phyloP scores from a whole-genome alignment of 495 filamentous ascomycete genomes.

The Margaritispora aquatica region DNA sequence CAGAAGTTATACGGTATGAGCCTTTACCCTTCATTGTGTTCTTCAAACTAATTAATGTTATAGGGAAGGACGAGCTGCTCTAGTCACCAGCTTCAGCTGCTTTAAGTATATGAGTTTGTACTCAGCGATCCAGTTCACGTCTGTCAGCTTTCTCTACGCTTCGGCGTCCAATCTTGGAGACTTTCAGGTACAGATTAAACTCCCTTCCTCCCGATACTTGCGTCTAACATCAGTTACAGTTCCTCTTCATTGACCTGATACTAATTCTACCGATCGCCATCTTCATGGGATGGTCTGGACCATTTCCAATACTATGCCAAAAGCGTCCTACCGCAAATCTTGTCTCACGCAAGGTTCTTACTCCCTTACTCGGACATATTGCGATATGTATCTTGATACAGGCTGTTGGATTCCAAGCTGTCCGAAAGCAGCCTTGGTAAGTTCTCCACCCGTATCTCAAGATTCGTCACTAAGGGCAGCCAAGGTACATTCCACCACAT shows the following conservation, averaged over 20 bases:
- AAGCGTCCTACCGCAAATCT: conserved; percentile 91
- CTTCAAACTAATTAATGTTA: background rate
- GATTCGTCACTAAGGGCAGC: background rate
- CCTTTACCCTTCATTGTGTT: background rate
- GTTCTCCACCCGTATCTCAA: background rate
- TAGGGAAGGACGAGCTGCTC: conserved; percentile 85
- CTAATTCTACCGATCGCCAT: conserved; percentile 95
- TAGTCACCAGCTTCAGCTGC: conserved; percentile 98
- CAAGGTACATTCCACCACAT: conserved; percentile 73
- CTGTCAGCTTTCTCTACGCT: conserved; percentile 94
- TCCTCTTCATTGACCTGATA: conserved; percentile 88
- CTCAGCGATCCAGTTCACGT: conserved; percentile 98
- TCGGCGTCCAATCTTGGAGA: conserved; percentile 95
- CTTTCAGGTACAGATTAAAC: conserved; percentile 61
- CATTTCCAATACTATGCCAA: conserved; percentile 67
- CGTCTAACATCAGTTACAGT: conserved; percentile 40
- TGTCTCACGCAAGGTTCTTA: conserved; percentile 88
- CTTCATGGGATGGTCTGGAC: conserved; percentile 96
- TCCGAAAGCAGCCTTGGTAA: conserved; percentile 74
- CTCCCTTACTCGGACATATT: conserved; percentile 85
- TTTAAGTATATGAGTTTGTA: conserved; percentile 99
- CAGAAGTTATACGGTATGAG: conserved; percentile 72
- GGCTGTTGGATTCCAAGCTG: conserved; percentile 60
- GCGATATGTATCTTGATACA: conserved; percentile 75
- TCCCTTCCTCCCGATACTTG: conserved; percentile 2